Evolutionary conservation across 2,329 filamentous ascomycete genomes (phyloP).

Genomic region (Colletotrichum lentis): DNA sequence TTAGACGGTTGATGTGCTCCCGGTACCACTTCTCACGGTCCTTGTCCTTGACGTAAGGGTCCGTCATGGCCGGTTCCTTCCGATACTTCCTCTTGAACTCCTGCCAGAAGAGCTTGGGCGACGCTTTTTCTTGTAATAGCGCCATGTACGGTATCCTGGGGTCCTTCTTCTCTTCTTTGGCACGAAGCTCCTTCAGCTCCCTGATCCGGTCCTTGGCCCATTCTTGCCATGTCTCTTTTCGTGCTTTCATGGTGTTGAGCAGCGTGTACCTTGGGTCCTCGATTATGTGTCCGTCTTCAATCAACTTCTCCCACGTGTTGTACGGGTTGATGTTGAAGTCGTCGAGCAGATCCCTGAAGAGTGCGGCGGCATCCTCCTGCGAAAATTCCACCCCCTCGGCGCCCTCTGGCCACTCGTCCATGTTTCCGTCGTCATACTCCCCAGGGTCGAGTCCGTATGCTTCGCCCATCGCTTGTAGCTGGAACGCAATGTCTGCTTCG

Average conservation of each 20-base stretch:
- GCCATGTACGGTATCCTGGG: constrained; percentile 83
- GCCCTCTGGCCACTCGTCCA: constrained; percentile 73
- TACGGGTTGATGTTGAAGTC: constrained; percentile 87
- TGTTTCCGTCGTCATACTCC: constrained; percentile 74
- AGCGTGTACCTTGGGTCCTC: constrained; percentile 89
- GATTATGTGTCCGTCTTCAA: constrained; percentile 82
- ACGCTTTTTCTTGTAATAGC: constrained; percentile 83
- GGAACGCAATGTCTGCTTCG: constrained; percentile 93
- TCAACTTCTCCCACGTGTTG: constrained; percentile 87
- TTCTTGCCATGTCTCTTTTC: constrained; percentile 82
- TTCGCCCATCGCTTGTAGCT: constrained; percentile 87
- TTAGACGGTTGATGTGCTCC: constrained; percentile 74
- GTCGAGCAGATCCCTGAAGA: constrained; percentile 87
- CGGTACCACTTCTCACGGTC: constrained; percentile 83
- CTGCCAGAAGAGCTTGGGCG: constrained; percentile 93
- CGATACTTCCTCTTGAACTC: constrained; percentile 94
- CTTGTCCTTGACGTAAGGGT: constrained; percentile 74
- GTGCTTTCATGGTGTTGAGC: constrained; percentile 79
- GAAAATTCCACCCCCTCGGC: constrained; percentile 75
- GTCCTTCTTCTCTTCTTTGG: constrained; percentile 80
- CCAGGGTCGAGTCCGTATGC: constrained; percentile 82
- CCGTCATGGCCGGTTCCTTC: constrained; percentile 82
- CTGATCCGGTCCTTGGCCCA: constrained; percentile 85
- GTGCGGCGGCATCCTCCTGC: constrained; percentile 75
- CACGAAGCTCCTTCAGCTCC: constrained; percentile 74